Evolutionary conservation across 495 filamentous ascomycete genomes (phyloP).

Genomic region (Aspergillus conjunctus): DNA sequence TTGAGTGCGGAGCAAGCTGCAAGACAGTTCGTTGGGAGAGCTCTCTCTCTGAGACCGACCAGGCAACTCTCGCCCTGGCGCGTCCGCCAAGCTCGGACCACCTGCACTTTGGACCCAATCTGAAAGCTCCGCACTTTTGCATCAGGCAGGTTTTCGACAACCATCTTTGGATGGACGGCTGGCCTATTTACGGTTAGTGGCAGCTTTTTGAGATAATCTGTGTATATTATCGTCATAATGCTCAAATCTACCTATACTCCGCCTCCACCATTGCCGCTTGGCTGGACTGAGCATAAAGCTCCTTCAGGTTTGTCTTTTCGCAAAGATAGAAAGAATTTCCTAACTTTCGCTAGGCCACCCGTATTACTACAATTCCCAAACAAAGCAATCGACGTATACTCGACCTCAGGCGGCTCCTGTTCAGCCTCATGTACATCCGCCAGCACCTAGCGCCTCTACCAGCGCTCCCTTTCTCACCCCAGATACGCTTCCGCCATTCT

Average conservation of each 20-base stretch:
- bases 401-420: constrained; percentile 54
- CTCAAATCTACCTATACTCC: constrained; percentile 48
- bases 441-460: constrained; percentile 24
- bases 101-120: constrained; percentile 30
- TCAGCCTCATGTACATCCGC: constrained; percentile 33
- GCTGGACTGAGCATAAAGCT: constrained; percentile 93
- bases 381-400: constrained; percentile 85
- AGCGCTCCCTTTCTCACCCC: constrained; percentile 34
- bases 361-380: constrained; percentile 87
- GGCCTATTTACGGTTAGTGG: neutral
- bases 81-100: constrained; percentile 55
- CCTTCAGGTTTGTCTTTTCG: constrained; percentile 62
- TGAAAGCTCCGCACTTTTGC: constrained; percentile 8
- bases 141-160: neutral
- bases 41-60: constrained; percentile 30
- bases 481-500: constrained; percentile 43
- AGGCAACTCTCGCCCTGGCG: constrained; percentile 53
- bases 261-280: constrained; percentile 66
- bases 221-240: constrained; percentile 26
- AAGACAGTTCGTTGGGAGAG: constrained; percentile 32
- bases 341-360: constrained; percentile 60
- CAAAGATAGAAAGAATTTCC: neutral
- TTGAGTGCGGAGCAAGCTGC: constrained; percentile 33
- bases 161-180: neutral
- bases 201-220: neutral